Base-by-base conservation (phyloP, 192 early-diverging fungal species). In the Entomortierella parvispora region DNA sequence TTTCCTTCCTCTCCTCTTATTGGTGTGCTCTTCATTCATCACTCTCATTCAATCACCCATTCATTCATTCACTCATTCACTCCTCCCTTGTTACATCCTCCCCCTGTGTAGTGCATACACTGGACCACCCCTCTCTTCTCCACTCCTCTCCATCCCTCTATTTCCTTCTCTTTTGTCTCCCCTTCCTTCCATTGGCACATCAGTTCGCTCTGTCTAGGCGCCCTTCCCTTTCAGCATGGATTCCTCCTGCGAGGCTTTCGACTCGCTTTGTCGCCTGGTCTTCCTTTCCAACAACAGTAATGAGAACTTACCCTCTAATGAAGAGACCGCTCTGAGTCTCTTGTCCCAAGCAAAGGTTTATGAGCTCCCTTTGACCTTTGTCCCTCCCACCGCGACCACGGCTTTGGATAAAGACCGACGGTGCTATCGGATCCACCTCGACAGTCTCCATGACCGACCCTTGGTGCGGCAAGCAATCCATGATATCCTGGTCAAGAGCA, bases 351-450 rank as follows among this genome's bases (percentile, higher is more conserved):
- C 65, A 9, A 58, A 77, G 54, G 43, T 64, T 28, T 77, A 77
- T 25, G 74, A 77, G 20, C 42, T 68, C 2, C 61, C 51, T 5
- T 22, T 23, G 17, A 45, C 61, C 20, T 65, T 44, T 17, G 32
- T 52, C 4, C 26, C 25, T 11, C 28, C 55, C 28, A 23, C 20
- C 18, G 2, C 46, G 17, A 15, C 52, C 2, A 44, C 43, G 17
- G 14, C 9, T 43, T 17, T 22, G 26, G 26, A 47, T 50, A 31
- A 59, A 4, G 58, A 76, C 1, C 49, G 48, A 20, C 51, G 31
- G n/a, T 77, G 47, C 26, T 77, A 77, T 51, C 59, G 74, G 4
- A 68, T 77, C 37, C 74, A 68, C 29, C 62, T 68, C 15, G 74
- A 77, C 9, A 59, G 49, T 22, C 46, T 77, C 46, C 14, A 56